Evolutionary conservation across 129 eudicot species (phyloP), one percentile per base, ranked within the genome.

Genomic region (Flaveria trinervia): DNA sequence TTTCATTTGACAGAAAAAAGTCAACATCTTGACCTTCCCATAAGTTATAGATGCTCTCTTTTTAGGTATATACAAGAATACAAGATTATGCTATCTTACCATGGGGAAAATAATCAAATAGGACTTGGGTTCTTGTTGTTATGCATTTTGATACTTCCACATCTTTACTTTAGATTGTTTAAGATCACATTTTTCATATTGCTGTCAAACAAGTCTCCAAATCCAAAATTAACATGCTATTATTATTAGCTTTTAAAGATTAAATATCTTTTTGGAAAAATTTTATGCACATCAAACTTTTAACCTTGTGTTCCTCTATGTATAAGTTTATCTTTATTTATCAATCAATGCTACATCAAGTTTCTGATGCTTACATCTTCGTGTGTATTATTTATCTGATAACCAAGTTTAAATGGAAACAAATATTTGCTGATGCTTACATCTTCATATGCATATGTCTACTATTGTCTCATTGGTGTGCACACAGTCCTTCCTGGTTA

Each of bases 151-250:
- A 23, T 25, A 25, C 66, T 1, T 11, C 0, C 8, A 2, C 36
- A 25, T 60, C 39, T 57, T 9, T 57, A 17, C 65, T 57, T 57
- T 30, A 4, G 36, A 30, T 4, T 30, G 36, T 30, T 57, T 9
- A 30, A 57, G 65, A 57, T 57, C 22, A 57, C 36, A 57, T 57
- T 8, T 20, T 59, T 36, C 65, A 59, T 23, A 59, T 4, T 9
- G 15, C 9, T 1, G 65, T 59, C 65, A 59, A 59, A 59, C 36
- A 20, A 59, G 65, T 59, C 23, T 11, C 5, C 33, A 20, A 20
- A 59, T 59, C 65, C 33, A 59, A 59, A 20, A 59, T 59, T 30
- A 59, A 23, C 65, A 59, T 59, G 65, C 2, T 59, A 59, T 23
- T 2, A 30, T 59, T 59, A 23, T 9, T 59, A 22, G 33, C 22